Conservation (phyloP, 805 yeast genomes). For the Isabelozyma gotoi region DNA sequence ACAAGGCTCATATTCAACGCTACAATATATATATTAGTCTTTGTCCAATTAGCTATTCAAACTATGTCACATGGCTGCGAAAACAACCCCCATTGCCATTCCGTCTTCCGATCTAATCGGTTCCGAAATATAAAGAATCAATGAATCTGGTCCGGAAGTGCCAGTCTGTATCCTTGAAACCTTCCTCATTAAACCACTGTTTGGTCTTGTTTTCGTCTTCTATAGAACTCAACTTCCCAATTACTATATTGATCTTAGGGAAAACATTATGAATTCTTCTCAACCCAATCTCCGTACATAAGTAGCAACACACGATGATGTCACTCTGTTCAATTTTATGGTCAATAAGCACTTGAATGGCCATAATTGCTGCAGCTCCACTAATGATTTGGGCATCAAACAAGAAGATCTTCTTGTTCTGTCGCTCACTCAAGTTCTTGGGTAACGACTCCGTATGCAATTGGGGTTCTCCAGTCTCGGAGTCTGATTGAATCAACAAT, state of each 20-base stretch:
- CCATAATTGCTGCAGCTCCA: slow-evolving; percentile 95
- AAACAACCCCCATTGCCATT: no score
- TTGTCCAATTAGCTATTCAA: no score
- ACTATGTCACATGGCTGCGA: no score
- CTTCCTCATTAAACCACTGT: slow-evolving; percentile 30
- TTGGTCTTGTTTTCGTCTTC: slow-evolving; percentile 15
- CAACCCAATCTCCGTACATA: slow-evolving; percentile 78
- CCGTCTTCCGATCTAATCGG: no score
- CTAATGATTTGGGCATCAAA: slow-evolving; percentile 87
- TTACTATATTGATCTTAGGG: slow-evolving; percentile 64
- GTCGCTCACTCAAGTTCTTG: slow-evolving; percentile 9
- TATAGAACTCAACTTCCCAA: slow-evolving; percentile 59
- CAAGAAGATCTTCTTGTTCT: slow-evolving; percentile 52
- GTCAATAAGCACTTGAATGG: slow-evolving; percentile 81
- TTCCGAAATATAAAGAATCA: slow-evolving; percentile 79
- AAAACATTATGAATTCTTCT: slow-evolving; percentile 74
- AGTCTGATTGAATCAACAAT: slow-evolving; percentile 81
- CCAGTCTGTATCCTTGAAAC: slow-evolving; percentile 50
- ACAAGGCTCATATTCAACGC: no score
- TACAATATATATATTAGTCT: no score
- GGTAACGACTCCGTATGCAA: slow-evolving; percentile 83
- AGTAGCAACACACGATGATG: slow-evolving; percentile 67
- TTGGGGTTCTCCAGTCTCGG: slow-evolving; percentile 91
- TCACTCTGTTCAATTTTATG: slow-evolving; percentile 65
- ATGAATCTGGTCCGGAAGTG: slow-evolving; percentile 68